A percentile compares a stretch with the other conserved stretches of the same genome.
These are phyloP conservation scores for Erigeron canadensis DNA, from an alignment of 129 eudicot species.

Conservation along the genomic window DNA sequence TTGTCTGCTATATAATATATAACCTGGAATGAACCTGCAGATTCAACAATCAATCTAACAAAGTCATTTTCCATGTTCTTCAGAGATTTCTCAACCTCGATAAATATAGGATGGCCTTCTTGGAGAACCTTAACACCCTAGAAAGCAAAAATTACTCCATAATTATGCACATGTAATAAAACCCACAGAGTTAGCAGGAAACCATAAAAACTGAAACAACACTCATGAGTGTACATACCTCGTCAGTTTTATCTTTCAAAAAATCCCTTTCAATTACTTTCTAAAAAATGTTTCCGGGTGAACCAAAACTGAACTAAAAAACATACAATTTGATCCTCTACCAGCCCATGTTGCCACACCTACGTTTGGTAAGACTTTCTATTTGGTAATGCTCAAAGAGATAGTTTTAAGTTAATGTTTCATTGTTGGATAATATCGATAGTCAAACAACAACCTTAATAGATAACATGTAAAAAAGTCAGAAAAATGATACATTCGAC, in stretches of 20 bases:
- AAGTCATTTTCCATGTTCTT: conserved; percentile 47
- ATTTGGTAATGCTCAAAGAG: too few species aligned
- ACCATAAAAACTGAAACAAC: background rate
- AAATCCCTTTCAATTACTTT: conserved; percentile 41
- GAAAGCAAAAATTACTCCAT: background rate
- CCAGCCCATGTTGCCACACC: too few species aligned
- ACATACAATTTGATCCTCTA: too few species aligned
- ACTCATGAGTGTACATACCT: conserved; percentile 43
- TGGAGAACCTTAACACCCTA: conserved; percentile 43
- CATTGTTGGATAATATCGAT: too few species aligned
- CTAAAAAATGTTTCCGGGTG: too few species aligned
- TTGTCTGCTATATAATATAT: too few species aligned
- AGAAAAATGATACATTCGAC: too few species aligned
- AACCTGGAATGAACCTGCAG: conserved; percentile 73
- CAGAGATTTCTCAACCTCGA: conserved; percentile 60
- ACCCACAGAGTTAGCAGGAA: background rate
- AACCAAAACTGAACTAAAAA: too few species aligned
- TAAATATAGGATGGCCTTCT: conserved; percentile 57
- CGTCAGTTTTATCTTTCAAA: conserved; percentile 57
- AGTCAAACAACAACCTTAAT: too few species aligned
- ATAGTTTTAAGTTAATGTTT: too few species aligned
- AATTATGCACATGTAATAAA: background rate
- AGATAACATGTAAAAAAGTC: too few species aligned
- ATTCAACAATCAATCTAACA: conserved; percentile 44
- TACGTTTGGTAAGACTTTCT: too few species aligned